Percentiles rank a stretch among this genome's conserved stretches.
Evolutionary conservation across 768 basidiomycete species (phyloP).

Genomic region (Leucosporidium yakuticum): DNA sequence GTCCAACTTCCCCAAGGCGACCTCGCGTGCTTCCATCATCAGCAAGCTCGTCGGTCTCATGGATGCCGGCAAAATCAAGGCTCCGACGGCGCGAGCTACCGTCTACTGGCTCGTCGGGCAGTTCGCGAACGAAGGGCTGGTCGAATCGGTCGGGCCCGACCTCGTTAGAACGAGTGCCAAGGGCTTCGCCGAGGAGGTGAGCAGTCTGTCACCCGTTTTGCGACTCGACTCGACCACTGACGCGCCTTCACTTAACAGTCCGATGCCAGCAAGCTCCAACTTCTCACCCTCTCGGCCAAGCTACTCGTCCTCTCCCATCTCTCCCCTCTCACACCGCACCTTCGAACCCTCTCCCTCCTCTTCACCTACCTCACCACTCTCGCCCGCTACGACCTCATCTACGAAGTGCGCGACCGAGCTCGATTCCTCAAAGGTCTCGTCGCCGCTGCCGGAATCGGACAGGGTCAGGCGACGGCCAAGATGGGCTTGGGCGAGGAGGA

Average conservation of each 20-base stretch:
- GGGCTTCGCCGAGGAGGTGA: conserved; percentile 65
- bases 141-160: conserved; percentile 71
- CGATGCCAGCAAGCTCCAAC: conserved; percentile 69
- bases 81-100: conserved; percentile 63
- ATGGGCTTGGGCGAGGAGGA: conserved; percentile 22
- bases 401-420: conserved; percentile 84
- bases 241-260: conserved; percentile 45
- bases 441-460: conserved; percentile 48
- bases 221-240: background rate
- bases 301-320: conserved; percentile 61
- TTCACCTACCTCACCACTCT: conserved; percentile 69
- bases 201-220: conserved; percentile 20
- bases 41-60: conserved; percentile 22
- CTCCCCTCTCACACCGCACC: conserved; percentile 47
- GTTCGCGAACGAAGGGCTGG: conserved; percentile 52
- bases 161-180: conserved; percentile 72
- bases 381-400: conserved; percentile 79
- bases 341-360: conserved; percentile 48
- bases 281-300: conserved; percentile 79
- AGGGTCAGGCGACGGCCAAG: conserved; percentile 1
- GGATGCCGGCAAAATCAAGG: conserved; percentile 4
- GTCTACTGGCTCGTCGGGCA: conserved; percentile 92
- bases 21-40: conserved; percentile 17
- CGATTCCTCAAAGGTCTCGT: conserved; percentile 71
- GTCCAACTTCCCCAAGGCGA: background rate